Evolutionary conservation across 108 stramenopile genomes (phyloP).

Genomic region (Pseudonitzschia multiseries): DNA sequence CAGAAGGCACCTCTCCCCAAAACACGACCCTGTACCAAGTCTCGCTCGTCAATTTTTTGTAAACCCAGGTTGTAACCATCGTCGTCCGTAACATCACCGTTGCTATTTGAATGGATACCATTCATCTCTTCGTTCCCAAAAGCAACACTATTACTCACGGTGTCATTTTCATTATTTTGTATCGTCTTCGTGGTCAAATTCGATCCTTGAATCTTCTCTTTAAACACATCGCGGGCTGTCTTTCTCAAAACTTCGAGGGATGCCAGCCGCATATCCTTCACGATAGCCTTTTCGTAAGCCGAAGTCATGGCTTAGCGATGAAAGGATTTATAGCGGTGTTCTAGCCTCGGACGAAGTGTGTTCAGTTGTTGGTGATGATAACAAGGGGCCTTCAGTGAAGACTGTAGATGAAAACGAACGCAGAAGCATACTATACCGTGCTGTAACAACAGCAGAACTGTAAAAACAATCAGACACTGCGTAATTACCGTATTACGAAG

Average conservation of each 20-base stretch:
- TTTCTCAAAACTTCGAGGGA: constrained; percentile 15
- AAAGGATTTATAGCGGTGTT: neutral
- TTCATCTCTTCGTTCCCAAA: neutral
- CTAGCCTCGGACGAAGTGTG: neutral
- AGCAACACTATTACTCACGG: neutral
- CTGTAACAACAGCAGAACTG: no score
- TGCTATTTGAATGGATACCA: neutral
- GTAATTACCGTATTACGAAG: no score
- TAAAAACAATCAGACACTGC: no score
- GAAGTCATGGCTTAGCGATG: neutral
- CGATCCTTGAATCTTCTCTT: constrained; percentile 20
- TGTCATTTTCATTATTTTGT: neutral
- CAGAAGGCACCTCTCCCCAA: constrained; percentile 85
- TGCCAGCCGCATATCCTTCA: constrained; percentile 33
- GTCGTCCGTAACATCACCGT: neutral
- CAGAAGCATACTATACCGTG: no score
- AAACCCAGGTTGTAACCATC: neutral
- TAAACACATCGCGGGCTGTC: constrained; percentile 28
- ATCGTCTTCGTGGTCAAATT: neutral
- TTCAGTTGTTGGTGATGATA: neutral
- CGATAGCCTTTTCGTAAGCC: constrained; percentile 6
- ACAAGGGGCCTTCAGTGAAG: no score
- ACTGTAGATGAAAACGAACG: no score
- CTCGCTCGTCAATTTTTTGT: constrained; percentile 26
- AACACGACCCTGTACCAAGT: constrained; percentile 61